Evolutionary conservation across 306 rosid species (phyloP).

Genomic region (Cucumis melo): DNA sequence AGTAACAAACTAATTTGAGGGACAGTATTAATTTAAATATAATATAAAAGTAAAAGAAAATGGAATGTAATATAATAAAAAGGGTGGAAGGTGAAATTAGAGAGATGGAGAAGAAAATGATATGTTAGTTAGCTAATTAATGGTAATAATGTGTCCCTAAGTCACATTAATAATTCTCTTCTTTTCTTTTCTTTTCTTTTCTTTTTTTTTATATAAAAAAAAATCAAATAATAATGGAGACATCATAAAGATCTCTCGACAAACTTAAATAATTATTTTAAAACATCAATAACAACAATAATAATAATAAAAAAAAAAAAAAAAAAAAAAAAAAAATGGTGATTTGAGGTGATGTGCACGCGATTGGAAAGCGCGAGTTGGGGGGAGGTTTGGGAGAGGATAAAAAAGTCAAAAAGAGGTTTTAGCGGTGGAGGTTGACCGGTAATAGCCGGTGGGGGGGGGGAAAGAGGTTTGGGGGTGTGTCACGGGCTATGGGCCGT

Average conservation of each 20-base stretch:
- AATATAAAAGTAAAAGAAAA: too few relatives aligned
- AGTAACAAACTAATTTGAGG: too few relatives aligned
- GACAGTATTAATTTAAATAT: too few relatives aligned
- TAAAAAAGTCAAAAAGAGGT: background rate
- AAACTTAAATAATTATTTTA: background rate
- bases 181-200: too few relatives aligned
- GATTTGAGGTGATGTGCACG: slow-evolving; percentile 1
- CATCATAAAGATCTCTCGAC: background rate
- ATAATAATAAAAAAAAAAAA: too few relatives aligned
- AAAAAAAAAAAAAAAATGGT: background rate
- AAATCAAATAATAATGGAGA: background rate
- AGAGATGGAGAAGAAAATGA: too few relatives aligned
- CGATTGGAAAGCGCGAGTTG: background rate
- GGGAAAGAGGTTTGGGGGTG: background rate
- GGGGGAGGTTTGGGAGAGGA: background rate
- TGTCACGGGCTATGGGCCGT: slow-evolving; percentile 7
- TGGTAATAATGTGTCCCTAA: background rate
- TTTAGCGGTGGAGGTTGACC: background rate
- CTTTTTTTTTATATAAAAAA: too few relatives aligned
- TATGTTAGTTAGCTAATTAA: background rate
- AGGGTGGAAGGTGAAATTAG: too few relatives aligned
- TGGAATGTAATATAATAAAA: too few relatives aligned
- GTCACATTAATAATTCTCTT: background rate
- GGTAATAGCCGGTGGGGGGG: background rate
- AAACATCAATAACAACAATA: too few relatives aligned